Conservation (phyloP, 228 moss, liverwort and hornwort genomes). For the Sphagnum magellanicum region DNA sequence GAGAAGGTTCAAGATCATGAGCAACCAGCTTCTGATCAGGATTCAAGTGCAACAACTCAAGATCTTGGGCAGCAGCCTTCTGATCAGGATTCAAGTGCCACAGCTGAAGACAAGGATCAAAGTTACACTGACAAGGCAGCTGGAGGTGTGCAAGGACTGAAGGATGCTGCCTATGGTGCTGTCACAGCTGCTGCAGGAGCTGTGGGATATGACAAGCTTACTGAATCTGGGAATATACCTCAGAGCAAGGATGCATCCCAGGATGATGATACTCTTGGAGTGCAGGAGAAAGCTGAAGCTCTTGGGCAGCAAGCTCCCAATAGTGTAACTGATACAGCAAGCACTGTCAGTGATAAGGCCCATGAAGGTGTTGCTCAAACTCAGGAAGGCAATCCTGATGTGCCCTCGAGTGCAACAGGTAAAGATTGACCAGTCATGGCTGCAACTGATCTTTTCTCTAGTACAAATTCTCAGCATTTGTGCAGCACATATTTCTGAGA, state of each 20-base stretch:
- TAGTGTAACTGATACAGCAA: constrained; percentile 6
- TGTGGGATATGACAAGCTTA: too few relatives aligned
- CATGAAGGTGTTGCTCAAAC: constrained; percentile 7
- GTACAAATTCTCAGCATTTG: neutral
- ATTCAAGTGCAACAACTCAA: constrained; percentile 4
- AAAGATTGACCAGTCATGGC: neutral
- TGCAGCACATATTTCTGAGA: neutral
- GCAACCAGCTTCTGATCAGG: constrained; percentile 3
- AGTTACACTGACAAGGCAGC: constrained; percentile 25
- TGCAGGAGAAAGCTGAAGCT: constrained; percentile 5
- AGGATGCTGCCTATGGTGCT: constrained; percentile 4
- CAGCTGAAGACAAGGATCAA: constrained; percentile 1
- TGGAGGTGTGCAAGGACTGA: constrained; percentile 1
- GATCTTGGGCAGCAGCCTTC: neutral
- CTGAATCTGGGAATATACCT: too few relatives aligned
- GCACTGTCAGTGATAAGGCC: constrained; percentile 2
- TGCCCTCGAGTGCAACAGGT: constrained; percentile 13
- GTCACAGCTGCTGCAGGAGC: neutral
- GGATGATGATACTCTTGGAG: neutral
- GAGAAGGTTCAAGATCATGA: constrained; percentile 8
- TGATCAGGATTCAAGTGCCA: too few relatives aligned
- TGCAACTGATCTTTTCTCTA: neutral
- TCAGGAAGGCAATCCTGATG: neutral
- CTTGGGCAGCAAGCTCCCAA: constrained; percentile 4
- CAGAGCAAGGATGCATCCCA: too few relatives aligned